Conservation (phyloP, 2,329 filamentous ascomycete species). For the Claviceps sorghi region DNA sequence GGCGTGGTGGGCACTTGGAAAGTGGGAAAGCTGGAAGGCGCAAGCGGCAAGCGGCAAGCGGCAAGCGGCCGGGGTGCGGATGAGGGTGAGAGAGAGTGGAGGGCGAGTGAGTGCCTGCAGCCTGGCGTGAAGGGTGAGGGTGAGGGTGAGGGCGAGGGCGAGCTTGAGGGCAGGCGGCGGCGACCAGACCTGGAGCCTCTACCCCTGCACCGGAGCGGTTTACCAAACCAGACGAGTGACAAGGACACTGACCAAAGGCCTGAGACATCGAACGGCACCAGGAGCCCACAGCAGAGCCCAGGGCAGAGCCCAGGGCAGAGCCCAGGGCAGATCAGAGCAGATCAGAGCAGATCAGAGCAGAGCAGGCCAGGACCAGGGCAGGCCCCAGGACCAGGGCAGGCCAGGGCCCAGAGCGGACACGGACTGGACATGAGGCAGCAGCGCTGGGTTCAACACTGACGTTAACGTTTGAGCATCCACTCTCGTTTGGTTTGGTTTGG, state of each 20-base stretch:
- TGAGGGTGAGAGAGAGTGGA: not conserved
- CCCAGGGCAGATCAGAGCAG: not conserved
- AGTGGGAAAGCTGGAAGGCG: not conserved
- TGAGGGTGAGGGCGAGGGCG: conserved; percentile 5
- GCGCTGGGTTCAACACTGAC: not conserved
- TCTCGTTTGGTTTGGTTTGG: too few relatives aligned
- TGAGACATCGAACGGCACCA: conserved; percentile 3
- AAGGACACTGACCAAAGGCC: conserved; percentile 2
- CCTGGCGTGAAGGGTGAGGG: too few relatives aligned
- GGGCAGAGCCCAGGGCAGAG: not conserved
- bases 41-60: not conserved
- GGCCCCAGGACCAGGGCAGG: not conserved
- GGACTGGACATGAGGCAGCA: too few relatives aligned
- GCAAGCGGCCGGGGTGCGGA: conserved; percentile 13
- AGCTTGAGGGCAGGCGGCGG: not conserved
- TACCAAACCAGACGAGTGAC: not conserved
- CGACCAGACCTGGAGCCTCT: not conserved
- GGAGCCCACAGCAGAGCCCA: conserved; percentile 1
- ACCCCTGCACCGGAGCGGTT: conserved; percentile 3
- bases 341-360: not conserved
- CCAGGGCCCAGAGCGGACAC: not conserved
- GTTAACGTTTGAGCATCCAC: too few relatives aligned
- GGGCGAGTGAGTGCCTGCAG: too few relatives aligned
- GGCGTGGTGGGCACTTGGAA: conserved; percentile 1
- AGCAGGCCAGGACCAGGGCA: not conserved